phyloP scores from a whole-genome alignment of 1,284 basidiomycete genomes.

The Tetrapyrgos nigripes region DNA sequence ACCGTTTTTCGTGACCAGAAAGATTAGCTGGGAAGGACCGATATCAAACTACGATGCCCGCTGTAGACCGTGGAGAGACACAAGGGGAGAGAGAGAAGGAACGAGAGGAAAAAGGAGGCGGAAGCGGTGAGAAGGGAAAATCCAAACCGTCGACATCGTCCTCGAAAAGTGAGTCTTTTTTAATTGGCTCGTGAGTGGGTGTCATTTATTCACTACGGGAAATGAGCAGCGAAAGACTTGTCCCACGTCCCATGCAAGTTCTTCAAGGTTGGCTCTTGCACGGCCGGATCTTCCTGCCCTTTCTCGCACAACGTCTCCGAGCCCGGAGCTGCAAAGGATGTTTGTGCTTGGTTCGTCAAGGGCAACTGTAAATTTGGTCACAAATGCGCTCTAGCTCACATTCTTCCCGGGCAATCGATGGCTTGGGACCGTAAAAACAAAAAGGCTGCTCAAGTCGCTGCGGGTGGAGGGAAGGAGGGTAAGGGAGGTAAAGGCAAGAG shows the following conservation, averaged over 20 bases:
- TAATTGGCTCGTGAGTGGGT: not conserved
- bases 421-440: constrained; percentile 99
- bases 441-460: constrained; percentile 87
- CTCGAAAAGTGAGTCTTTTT: constrained; percentile 13
- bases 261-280: constrained; percentile 93
- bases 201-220: not conserved
- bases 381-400: constrained; percentile 94
- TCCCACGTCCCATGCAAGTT: constrained; percentile 99
- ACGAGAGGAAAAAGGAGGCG: constrained; percentile 3
- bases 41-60: not conserved
- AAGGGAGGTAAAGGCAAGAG: constrained; percentile 43
- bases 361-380: constrained; percentile 99
- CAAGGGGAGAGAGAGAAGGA: constrained; percentile 10
- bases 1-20: not conserved
- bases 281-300: constrained; percentile 93
- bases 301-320: constrained; percentile 83
- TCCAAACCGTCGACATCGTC: constrained; percentile 9
- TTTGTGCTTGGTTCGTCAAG: constrained; percentile 94
- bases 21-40: not conserved
- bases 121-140: not conserved
- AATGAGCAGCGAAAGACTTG: constrained; percentile 80
- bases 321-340: constrained; percentile 86
- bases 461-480: constrained; percentile 42
- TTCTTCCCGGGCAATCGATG: constrained; percentile 93
- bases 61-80: constrained; percentile 5